Base-by-base conservation (phyloP, 164 flowering plant species). In the Piper betle region DNA sequence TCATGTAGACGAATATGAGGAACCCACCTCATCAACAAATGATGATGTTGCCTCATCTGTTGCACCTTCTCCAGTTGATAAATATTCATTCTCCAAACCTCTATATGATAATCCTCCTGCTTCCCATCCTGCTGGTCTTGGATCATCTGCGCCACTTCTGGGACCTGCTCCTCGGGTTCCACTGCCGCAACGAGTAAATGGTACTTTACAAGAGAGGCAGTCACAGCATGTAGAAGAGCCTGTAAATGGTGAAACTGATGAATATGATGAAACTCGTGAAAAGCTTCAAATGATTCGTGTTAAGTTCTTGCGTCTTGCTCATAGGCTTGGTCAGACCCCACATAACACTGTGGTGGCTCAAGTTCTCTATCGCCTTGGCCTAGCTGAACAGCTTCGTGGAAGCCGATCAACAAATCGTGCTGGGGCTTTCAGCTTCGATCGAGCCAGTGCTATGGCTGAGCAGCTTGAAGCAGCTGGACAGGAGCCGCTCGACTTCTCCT, bases 281-380 rank as follows among this genome's bases (percentile, higher is more conserved):
- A 83, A 86, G 68, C 96, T 93, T 58, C 97, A 93, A 76, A 88
- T 85, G 89, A 90, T 93, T 60, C 83, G 99, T 58, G 97, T 93
- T 64, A 93, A 93, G 63, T 93, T 93, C 69, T 72, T 93, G 73
- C 81, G 99, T 39, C 95, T 93, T 68, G 97, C 99, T n/a, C 85
- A 81, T 72, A 79, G 99, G 70, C 97, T 90, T 64, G 99, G 99
- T 37, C 99, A 93, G 75, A 93, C 99, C 62, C 97, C 99, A 17
- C 99, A 93, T 69, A 93, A 93, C 78, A 91, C 84, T 72, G 99
- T 93, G 46, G 99, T 93, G 61, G 97, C 99, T 54, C 99, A 93
- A 69, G 99, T 93, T 61, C 74, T 93, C 64, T 93, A 93, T 75
- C 79, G 97, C 67, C 76, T 93, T 42, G 99, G 99, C 9, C 77